Conservation (phyloP, 331 rosid genomes). For the Malus hybrid region DNA sequence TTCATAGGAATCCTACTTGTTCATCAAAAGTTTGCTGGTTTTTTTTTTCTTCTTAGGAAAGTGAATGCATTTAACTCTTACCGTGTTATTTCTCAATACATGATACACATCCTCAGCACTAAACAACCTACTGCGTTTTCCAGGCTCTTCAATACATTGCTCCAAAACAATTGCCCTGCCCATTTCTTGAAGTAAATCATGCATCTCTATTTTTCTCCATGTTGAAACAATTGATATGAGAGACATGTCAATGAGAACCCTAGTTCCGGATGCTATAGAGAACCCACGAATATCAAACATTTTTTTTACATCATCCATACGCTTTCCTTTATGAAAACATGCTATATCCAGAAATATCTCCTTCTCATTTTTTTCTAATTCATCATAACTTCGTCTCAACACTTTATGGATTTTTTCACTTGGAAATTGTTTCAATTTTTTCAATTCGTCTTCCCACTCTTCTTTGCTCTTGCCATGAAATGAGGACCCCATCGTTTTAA, state of each 20-base stretch:
- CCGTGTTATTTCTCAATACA: neutral
- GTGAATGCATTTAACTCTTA: too few species aligned
- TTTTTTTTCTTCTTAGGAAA: neutral
- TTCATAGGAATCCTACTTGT: neutral
- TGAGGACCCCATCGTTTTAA: conserved; percentile 1
- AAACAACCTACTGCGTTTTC: neutral
- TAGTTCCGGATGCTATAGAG: too few species aligned
- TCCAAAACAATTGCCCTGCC: too few species aligned
- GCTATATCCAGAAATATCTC: neutral
- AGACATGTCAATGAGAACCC: neutral
- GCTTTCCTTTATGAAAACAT: neutral
- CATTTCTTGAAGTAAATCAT: neutral
- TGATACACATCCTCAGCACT: neutral
- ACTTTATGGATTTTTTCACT: neutral
- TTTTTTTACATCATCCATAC: too few species aligned
- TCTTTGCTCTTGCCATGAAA: neutral
- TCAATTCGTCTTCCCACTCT: neutral
- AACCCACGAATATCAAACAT: too few species aligned
- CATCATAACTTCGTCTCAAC: conserved; percentile 14
- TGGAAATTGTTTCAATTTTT: neutral
- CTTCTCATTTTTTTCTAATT: neutral
- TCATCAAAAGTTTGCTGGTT: neutral
- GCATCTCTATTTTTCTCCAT: neutral
- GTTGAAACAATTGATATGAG: neutral
- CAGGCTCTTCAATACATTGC: neutral